A percentile compares a stretch with the other conserved stretches of the same genome.
Evolutionary conservation across 768 basidiomycete genomes (phyloP).

Genomic region (Xanthoconium purpureum): DNA sequence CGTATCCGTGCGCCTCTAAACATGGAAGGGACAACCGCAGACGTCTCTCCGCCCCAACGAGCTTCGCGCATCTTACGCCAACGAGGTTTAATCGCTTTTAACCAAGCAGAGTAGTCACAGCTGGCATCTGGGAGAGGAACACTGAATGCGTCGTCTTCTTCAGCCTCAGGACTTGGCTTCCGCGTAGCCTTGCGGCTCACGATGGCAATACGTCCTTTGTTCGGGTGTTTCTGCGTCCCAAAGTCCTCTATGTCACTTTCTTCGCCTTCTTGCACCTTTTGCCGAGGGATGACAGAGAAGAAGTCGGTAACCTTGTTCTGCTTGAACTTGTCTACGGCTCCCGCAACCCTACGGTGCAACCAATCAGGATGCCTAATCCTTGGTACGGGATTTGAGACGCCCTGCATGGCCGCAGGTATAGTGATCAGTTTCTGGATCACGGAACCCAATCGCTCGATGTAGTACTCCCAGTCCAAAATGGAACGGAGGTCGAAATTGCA

Average conservation of each 20-base stretch:
- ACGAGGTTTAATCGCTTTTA: conserved; percentile 68
- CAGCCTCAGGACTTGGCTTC: conserved; percentile 42
- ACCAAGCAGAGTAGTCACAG: conserved; percentile 70
- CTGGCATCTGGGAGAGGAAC: conserved; percentile 60
- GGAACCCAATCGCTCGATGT: conserved; percentile 94
- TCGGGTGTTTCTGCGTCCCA: conserved; percentile 23
- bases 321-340: conserved; percentile 92
- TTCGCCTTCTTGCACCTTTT: conserved; percentile 5
- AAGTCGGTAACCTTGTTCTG: conserved; percentile 98
- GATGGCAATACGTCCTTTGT: conserved; percentile 47
- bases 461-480: conserved; percentile 97
- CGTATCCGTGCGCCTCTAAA: conserved; percentile 61
- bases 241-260: conserved; percentile 65
- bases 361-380: conserved; percentile 96
- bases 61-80: conserved; percentile 68
- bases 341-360: conserved; percentile 88
- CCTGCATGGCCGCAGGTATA: conserved; percentile 98
- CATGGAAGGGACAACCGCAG: conserved; percentile 63
- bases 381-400: conserved; percentile 93
- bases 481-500: conserved; percentile 86
- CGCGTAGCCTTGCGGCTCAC: conserved; percentile 49
- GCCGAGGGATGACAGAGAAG: conserved; percentile 44
- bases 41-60: conserved; percentile 39
- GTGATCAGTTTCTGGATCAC: conserved; percentile 99
- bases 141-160: conserved; percentile 21